A percentile compares a stretch with the other conserved stretches of the same genome.
Conservation (phyloP, 78 protist genomes). For the Tieghemostelium lacteum region DNA sequence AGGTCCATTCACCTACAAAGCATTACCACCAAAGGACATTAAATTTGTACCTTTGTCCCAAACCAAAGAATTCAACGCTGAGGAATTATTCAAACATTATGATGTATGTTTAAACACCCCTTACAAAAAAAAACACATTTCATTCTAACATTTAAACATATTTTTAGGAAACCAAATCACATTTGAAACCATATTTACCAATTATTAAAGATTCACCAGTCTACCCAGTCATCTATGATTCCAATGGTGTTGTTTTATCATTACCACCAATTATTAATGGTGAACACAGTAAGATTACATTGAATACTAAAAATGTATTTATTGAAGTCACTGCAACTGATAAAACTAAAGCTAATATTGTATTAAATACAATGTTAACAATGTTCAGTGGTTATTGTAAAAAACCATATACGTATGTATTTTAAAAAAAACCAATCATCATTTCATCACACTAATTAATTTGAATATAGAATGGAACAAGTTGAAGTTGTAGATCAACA, state of each 20-base stretch:
- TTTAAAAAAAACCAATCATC: not conserved
- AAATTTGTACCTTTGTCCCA: slow-evolving; percentile 94
- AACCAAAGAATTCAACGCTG: slow-evolving; percentile 63
- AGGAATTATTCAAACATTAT: slow-evolving; percentile 46
- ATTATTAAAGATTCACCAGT: slow-evolving; percentile 87
- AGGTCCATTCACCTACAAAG: slow-evolving; percentile 94
- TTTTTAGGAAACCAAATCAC: slow-evolving; percentile 42
- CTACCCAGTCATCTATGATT: slow-evolving; percentile 96
- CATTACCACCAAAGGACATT: slow-evolving; percentile 93
- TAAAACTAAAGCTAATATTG: slow-evolving; percentile 93
- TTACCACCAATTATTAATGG: slow-evolving; percentile 99
- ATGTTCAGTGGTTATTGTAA: slow-evolving; percentile 93
- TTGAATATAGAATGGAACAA: slow-evolving; percentile 79
- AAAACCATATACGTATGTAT: slow-evolving; percentile 71
- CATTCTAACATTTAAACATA: not conserved
- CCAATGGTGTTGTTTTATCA: slow-evolving; percentile 89
- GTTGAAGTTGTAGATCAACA: slow-evolving; percentile 78
- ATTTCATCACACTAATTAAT: not conserved
- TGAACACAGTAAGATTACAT: slow-evolving; percentile 95
- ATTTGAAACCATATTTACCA: slow-evolving; percentile 83
- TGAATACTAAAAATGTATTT: slow-evolving; percentile 96
- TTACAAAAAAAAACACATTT: too few species aligned
- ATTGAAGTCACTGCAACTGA: slow-evolving; percentile 99
- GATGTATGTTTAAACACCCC: slow-evolving; percentile 40
- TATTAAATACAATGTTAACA: slow-evolving; percentile 94